These are phyloP conservation scores for Nannizziopsis arthrosporioides DNA, from an alignment of 2,329 filamentous ascomycete species.

Conservation along the genomic window DNA sequence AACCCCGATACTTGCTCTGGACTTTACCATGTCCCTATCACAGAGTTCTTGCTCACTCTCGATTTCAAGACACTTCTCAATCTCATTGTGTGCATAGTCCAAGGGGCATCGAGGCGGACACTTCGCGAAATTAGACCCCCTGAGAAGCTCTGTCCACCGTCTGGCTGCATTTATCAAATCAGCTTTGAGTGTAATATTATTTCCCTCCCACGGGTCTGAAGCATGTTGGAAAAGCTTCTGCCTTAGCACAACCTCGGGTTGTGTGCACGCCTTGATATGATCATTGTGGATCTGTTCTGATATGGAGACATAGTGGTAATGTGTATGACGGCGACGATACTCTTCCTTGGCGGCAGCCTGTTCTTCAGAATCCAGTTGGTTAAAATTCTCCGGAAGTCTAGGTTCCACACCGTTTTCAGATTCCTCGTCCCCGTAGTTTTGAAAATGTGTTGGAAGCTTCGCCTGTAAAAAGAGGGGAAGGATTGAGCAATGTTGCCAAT, in stretches of 20 bases:
- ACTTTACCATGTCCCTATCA: slow-evolving; percentile 5
- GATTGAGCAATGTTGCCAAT: slow-evolving; percentile 32
- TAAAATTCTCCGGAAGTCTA: slow-evolving; percentile 16
- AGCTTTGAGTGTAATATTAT: slow-evolving; percentile 9
- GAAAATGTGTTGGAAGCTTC: slow-evolving; percentile 16
- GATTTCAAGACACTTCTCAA: slow-evolving; percentile 1
- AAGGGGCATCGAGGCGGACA: slow-evolving; percentile 3
- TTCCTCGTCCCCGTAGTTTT: slow-evolving; percentile 22
- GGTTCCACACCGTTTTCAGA: slow-evolving; percentile 17
- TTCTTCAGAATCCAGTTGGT: slow-evolving; percentile 11
- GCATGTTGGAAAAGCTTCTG: slow-evolving; percentile 9
- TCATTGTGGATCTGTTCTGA: neutral
- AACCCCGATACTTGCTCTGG: slow-evolving; percentile 6
- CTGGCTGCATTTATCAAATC: slow-evolving; percentile 3
- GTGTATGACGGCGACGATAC: slow-evolving; percentile 5
- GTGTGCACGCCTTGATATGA: slow-evolving; percentile 5
- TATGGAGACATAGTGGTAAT: slow-evolving; percentile 1
- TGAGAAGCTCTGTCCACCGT: slow-evolving; percentile 1
- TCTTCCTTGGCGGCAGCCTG: slow-evolving; percentile 14
- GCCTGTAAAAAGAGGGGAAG: slow-evolving; percentile 21
- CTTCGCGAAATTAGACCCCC: neutral
- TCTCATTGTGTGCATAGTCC: neutral
- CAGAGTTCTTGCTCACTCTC: slow-evolving; percentile 1
- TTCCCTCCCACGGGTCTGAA: slow-evolving; percentile 9
- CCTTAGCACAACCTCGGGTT: slow-evolving; percentile 4